phyloP scores from a whole-genome alignment of 305 asterid genomes.

The Stenogyne calaminthoides region DNA sequence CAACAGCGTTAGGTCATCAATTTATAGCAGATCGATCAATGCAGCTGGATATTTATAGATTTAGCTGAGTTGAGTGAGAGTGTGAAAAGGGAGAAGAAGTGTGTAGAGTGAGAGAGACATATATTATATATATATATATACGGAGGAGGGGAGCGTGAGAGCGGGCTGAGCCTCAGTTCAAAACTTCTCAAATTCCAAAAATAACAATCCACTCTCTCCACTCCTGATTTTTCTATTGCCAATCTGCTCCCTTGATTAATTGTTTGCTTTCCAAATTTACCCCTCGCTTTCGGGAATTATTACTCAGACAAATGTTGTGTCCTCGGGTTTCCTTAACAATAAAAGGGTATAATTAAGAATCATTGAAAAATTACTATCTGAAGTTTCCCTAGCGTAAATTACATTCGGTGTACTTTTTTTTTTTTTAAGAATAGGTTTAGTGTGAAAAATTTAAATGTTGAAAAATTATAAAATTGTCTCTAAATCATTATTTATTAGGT shows the following conservation, averaged over 20 bases:
- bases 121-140: too few relatives aligned
- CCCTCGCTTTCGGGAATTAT: slow-evolving; percentile 1
- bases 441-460: too few relatives aligned
- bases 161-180: slow-evolving; percentile 60
- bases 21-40: slow-evolving; percentile 45
- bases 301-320: slow-evolving; percentile 25
- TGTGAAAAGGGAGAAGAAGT: slow-evolving; percentile 25
- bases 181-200: slow-evolving; percentile 43
- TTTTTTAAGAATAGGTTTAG: too few relatives aligned
- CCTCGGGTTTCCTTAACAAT: slow-evolving; percentile 34
- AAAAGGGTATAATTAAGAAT: slow-evolving; percentile 8
- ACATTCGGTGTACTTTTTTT: background rate
- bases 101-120: slow-evolving; percentile 5
- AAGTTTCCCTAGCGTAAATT: background rate
- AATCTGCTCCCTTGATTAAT: background rate
- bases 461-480: too few relatives aligned
- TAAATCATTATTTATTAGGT: too few relatives aligned
- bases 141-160: slow-evolving; percentile 44
- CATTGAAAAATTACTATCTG: background rate
- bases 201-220: slow-evolving; percentile 21
- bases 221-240: slow-evolving; percentile 37
- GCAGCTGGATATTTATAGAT: slow-evolving; percentile 17
- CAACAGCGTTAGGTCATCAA: slow-evolving; percentile 35
- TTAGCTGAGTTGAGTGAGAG: slow-evolving; percentile 29
- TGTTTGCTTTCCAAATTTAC: slow-evolving; percentile 12